Evolutionary conservation across 78 protist genomes (phyloP), one percentile per base, ranked within the genome.

Genomic region (Dictyostelium intermedium): DNA sequence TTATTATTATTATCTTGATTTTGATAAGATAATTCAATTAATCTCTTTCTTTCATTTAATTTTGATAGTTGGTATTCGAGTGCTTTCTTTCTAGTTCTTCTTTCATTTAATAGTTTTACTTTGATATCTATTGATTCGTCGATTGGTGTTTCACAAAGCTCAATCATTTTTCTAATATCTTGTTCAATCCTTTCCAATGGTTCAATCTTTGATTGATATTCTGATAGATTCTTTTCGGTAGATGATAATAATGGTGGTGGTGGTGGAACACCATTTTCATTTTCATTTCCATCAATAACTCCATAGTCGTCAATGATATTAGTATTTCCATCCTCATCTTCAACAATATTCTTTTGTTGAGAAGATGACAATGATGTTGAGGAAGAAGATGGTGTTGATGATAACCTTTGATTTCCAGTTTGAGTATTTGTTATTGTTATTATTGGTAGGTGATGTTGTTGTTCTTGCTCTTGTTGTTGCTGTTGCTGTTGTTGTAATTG

Each of bases 1-100:
- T 30, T 35, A 16, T 23, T 72, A 16, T 72, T 18, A 27, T 35
- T 20, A 73, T 73, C 20, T n/a, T n/a, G 14, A 77, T 41, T 77
- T n/a, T 77, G n/a, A 77, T 77, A 77, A 41, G 50, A 27, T 6
- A 72, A 30, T 72, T 72, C 79, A 34, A 77, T 39, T 41, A 41
- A n/a, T 41, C 9, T 77, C 34, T 43, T 77, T 77, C 82, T 35
- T 77, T 77, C 82, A 20, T 20, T 18, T 77, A 77, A 41, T 77
- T 77, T 77, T 43, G 60, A 35, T 43, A 77, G 41, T 77, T 77
- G 82, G 41, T 77, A 77, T 77, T 77, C 82, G 7, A 77, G 32
- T 41, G 56, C 47, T 41, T 77, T 35, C 45, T 77, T 39, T 77
- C 82, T 77, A 23, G 60, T 20, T 77, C 32, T 77, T 77, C 82